These are phyloP conservation scores for Colletotrichum filicis DNA, from an alignment of 2,329 filamentous ascomycete species.

Conservation along the genomic window DNA sequence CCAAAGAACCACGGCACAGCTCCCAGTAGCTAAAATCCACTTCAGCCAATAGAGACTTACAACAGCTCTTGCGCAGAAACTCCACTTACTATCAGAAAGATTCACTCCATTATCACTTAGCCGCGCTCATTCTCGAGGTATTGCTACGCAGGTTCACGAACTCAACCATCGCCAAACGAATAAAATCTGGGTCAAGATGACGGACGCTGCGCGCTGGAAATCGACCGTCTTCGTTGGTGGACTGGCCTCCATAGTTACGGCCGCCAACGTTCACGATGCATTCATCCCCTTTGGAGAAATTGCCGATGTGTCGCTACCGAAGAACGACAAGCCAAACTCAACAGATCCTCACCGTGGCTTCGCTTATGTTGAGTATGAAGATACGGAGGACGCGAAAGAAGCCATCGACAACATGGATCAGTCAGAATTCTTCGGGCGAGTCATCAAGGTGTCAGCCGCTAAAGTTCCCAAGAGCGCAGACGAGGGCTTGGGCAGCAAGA, in stretches of 20 bases:
- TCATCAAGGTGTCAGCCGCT: slow-evolving; percentile 91
- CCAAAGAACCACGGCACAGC: not conserved
- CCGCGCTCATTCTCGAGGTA: not conserved
- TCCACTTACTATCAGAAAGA: slow-evolving; percentile 26
- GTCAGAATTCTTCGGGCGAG: slow-evolving; percentile 90
- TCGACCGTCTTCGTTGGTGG: slow-evolving; percentile 94
- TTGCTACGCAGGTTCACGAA: not conserved
- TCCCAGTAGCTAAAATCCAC: slow-evolving; percentile 7
- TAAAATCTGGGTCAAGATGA: slow-evolving; percentile 64
- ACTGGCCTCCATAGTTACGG: slow-evolving; percentile 81
- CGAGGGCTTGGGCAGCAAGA: slow-evolving; percentile 91
- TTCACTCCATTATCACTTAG: slow-evolving; percentile 7
- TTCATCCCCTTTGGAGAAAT: slow-evolving; percentile 99
- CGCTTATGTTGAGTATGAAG: slow-evolving; percentile 95
- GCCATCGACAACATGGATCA: slow-evolving; percentile 99
- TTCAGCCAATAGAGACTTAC: slow-evolving; percentile 24
- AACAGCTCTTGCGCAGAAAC: slow-evolving; percentile 20
- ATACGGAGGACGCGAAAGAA: slow-evolving; percentile 86
- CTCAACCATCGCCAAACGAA: not conserved
- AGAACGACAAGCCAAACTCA: slow-evolving; percentile 83
- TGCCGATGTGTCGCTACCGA: slow-evolving; percentile 88
- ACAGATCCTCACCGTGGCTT: slow-evolving; percentile 89
- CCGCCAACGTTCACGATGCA: slow-evolving; percentile 82
- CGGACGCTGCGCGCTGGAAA: slow-evolving; percentile 85
- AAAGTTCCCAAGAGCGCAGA: slow-evolving; percentile 91